phyloP scores from a whole-genome alignment of 768 basidiomycete genomes.

The Mycena crocata region DNA sequence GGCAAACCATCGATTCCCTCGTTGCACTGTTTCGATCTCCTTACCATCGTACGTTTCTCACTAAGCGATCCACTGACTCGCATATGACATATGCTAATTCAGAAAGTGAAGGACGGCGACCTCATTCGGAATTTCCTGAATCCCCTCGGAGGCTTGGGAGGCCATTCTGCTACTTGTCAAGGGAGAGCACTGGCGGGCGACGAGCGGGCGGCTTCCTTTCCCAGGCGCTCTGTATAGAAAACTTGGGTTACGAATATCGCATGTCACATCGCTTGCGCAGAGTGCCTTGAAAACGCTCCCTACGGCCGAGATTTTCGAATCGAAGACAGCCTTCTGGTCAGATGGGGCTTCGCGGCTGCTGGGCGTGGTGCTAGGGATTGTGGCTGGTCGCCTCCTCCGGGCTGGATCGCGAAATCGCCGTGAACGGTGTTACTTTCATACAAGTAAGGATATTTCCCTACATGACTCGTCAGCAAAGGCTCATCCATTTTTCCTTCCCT shows the following conservation, averaged over 20 bases:
- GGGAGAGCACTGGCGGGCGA: not conserved
- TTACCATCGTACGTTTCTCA: too few relatives aligned
- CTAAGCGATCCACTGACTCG: too few relatives aligned
- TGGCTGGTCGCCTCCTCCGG: too few relatives aligned
- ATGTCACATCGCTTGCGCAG: not conserved
- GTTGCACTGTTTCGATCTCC: too few relatives aligned
- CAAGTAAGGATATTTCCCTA: too few relatives aligned
- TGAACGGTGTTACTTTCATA: too few relatives aligned
- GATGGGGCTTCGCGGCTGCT: not conserved
- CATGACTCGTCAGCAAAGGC: too few relatives aligned
- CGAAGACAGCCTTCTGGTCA: not conserved
- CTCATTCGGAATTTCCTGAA: not conserved
- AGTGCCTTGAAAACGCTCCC: not conserved
- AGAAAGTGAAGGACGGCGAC: too few relatives aligned
- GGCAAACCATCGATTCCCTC: too few relatives aligned
- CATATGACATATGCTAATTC: too few relatives aligned
- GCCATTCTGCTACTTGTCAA: not conserved
- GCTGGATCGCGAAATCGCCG: too few relatives aligned
- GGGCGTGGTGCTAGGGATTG: not conserved
- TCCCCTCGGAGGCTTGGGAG: not conserved
- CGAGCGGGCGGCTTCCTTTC: not conserved
- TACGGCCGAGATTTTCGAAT: not conserved
- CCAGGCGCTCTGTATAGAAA: slow-evolving; percentile 1
- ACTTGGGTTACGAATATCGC: not conserved
- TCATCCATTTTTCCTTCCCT: too few relatives aligned